Base-by-base conservation (phyloP, 306 rosid genomes). In the Vicia villosa region DNA sequence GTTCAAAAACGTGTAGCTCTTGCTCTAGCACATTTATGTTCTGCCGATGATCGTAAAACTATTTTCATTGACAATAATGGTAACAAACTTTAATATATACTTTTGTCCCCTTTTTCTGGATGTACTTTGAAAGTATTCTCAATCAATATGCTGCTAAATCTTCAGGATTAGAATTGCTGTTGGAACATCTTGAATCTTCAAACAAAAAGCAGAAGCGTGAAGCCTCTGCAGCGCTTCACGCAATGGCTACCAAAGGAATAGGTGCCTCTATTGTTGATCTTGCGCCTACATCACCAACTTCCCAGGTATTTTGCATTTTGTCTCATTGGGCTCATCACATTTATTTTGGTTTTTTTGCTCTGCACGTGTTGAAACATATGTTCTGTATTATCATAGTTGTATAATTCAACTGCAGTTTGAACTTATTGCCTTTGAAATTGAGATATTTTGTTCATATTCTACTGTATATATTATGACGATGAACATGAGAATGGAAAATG, bases 21-120 rank as follows among this genome's bases (percentile, higher is more conserved):
- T 82, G 88, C 99, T 43, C 90, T 95, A 84, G 99, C 99, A 52
- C 92, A 91, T 77, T 87, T 91, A 50, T 89, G 99, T 79, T 76
- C 89, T 36, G 82, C 83, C 26, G 83, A 80, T 2, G 96, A 89
- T 79, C 80, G 71, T 20, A 86, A 89, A 83, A 73, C 83, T 38
- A 86, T 95, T 57, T 95, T 91, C 78, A 80, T 91, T 61, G 92
- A 87, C 68, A 84, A 79, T 43, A 87, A 79, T 69, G 99, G 99
- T 83, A 82, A 76, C 20, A 40, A 32, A 41, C 11, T 64, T 57
- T 79, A 20, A 20, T 65, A 19, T 45, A 10, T 49, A 11, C 51
- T 28, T 65, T 50, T 4, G 2, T 24, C 24, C 16, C 22, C 32
- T 64, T 46, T 57, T 6, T 11, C 69, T 52, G 14, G 20, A 10